phyloP scores from a whole-genome alignment of 2,329 filamentous ascomycete genomes.

The Blastomyces parvus region DNA sequence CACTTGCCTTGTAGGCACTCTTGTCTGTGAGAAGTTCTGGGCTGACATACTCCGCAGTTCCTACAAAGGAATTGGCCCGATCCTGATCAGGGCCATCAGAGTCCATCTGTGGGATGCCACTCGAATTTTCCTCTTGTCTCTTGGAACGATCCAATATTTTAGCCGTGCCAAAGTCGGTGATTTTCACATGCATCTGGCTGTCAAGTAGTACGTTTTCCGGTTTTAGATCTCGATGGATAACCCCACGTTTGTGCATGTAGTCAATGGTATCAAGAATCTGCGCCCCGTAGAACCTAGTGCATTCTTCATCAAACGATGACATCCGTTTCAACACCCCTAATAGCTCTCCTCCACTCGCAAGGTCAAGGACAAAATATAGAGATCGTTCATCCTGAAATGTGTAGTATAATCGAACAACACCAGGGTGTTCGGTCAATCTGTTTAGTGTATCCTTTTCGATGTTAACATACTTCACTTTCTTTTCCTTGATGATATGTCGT shows the following conservation, averaged over 20 bases:
- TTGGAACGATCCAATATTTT: slow-evolving; percentile 61
- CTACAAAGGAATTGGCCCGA: slow-evolving; percentile 87
- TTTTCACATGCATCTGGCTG: slow-evolving; percentile 94
- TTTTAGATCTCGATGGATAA: slow-evolving; percentile 94
- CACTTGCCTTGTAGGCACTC: slow-evolving; percentile 93
- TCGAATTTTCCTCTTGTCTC: slow-evolving; percentile 39
- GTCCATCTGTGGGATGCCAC: slow-evolving; percentile 39
- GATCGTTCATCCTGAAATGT: slow-evolving; percentile 97
- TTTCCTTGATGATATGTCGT: slow-evolving; percentile 98
- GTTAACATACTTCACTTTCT: slow-evolving; percentile 99
- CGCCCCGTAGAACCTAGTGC: slow-evolving; percentile 84
- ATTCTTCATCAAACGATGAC: slow-evolving; percentile 89
- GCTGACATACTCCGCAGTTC: slow-evolving; percentile 96
- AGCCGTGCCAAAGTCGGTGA: slow-evolving; percentile 97
- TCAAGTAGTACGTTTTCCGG: slow-evolving; percentile 95
- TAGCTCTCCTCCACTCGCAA: slow-evolving; percentile 85
- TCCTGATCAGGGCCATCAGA: slow-evolving; percentile 54
- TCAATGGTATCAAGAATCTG: slow-evolving; percentile 94
- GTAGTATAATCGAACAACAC: slow-evolving; percentile 93
- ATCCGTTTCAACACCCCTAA: slow-evolving; percentile 90
- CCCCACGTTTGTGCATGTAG: slow-evolving; percentile 93
- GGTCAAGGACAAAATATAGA: slow-evolving; percentile 90
- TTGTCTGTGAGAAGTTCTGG: slow-evolving; percentile 95
- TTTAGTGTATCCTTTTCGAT: slow-evolving; percentile 99
- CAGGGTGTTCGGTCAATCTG: slow-evolving; percentile 88